Evolutionary conservation across 2,329 filamentous ascomycete genomes (phyloP), one percentile per base, ranked within the genome.

Genomic region (Neonectria hederae): DNA sequence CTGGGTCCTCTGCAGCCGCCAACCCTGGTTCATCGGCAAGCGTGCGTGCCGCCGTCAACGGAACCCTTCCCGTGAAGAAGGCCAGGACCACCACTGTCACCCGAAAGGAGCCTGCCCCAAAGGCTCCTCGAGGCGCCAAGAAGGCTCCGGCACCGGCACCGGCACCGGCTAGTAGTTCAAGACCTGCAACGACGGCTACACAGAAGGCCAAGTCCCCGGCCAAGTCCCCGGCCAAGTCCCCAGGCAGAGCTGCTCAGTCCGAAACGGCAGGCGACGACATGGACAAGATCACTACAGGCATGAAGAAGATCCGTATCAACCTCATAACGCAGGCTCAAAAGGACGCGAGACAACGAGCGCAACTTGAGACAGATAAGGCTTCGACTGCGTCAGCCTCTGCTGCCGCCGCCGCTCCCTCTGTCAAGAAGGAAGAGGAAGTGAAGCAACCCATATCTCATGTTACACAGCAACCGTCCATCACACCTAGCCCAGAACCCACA

Each of bases 221-320:
- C n/a, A 69, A 60, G 51, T 68, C 65, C 24, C 53, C 65, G 5
- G 59, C 59, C 11, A 62, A 57, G 21, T 43, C 67, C 14, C 42
- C 61, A 2, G 62, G 67, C 30, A 67, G 64, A 21, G 66, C 65
- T 6, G 67, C 56, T 2, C 53, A 67, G 28, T 54, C 69, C n/a
- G 52, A 45, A 38, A 42, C 67, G 24, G 43, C 55, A 4, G 68
- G 65, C 3, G 78, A 82, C 52, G 84, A 84, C 53, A 73, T 90
- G 38, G 86, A 89, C 57, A 83, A 78, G 54, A 81, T 90, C 65
- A 85, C 87, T 0, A 81, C 80, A 38, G 84, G 86, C 1, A 86
- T 90, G 83, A 89, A 86, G 74, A 88, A 85, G 74, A 86, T 90
- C 62, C 89, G 86, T 73, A 87, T 90, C 70, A 89, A 86, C 56